A percentile compares a stretch with the other conserved stretches of the same genome.
Conservation (phyloP, 805 yeast species). For the Torulaspora gathmanii region DNA sequence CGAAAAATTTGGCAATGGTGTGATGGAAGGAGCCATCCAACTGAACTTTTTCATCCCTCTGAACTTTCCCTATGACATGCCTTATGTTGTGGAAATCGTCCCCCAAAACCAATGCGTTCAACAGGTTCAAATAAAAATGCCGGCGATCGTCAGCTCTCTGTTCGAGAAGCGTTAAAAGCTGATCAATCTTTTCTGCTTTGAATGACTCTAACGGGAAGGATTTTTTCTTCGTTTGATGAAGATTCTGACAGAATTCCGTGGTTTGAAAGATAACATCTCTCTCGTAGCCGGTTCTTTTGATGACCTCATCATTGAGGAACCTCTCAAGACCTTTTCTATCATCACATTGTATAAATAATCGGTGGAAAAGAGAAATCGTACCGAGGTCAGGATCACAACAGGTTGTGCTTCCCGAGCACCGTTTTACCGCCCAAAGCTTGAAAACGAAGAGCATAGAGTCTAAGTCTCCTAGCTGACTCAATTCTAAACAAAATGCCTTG, state of each 20-base stretch:
- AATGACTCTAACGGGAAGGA: neutral
- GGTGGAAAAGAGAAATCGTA: slow-evolving; percentile 24
- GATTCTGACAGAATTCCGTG: slow-evolving; percentile 17
- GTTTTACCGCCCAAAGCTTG: slow-evolving; percentile 24
- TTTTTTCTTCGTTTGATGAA: slow-evolving; percentile 2
- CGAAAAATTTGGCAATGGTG: slow-evolving; percentile 23
- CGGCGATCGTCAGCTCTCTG: slow-evolving; percentile 7
- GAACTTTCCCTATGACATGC: slow-evolving; percentile 11
- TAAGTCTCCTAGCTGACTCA: slow-evolving; percentile 19
- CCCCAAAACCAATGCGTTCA: slow-evolving; percentile 15
- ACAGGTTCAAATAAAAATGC: slow-evolving; percentile 16
- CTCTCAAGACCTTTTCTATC: slow-evolving; percentile 11
- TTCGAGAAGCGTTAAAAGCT: slow-evolving; percentile 4
- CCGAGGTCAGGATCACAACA: slow-evolving; percentile 12
- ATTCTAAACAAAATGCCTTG: slow-evolving; percentile 16
- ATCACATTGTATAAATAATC: slow-evolving; percentile 13
- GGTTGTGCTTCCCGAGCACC: slow-evolving; percentile 6
- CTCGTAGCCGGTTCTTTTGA: slow-evolving; percentile 17
- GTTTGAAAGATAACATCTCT: slow-evolving; percentile 15
- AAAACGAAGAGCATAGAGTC: slow-evolving; percentile 21
- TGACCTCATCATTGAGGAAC: slow-evolving; percentile 16
- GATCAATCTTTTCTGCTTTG: slow-evolving; percentile 7
- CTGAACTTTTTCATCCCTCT: slow-evolving; percentile 14
- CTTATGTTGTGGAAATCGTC: slow-evolving; percentile 17
- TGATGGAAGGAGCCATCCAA: slow-evolving; percentile 17